These are phyloP conservation scores for Trichosanthes cucumerina DNA, from an alignment of 306 rosid genomes.

Conservation along the genomic window DNA sequence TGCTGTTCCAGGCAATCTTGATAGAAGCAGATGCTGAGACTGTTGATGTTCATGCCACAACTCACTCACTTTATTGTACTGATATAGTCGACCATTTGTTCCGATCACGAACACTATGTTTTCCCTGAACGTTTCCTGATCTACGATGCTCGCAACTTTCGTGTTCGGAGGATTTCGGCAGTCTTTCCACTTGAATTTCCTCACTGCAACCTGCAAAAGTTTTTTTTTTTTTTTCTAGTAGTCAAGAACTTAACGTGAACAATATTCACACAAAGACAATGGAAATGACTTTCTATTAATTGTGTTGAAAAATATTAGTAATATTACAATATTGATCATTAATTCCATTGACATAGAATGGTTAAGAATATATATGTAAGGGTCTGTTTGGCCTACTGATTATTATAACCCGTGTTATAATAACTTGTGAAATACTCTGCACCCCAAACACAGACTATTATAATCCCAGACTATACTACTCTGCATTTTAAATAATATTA, in stretches of 20 bases:
- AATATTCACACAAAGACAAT: not conserved
- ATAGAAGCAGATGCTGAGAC: constrained; percentile 73
- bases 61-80: constrained; percentile 78
- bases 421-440: too few relatives aligned
- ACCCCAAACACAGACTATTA: too few relatives aligned
- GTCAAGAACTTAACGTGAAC: not conserved
- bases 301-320: not conserved
- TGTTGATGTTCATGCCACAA: constrained; percentile 92
- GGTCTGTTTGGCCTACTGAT: too few relatives aligned
- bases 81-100: constrained; percentile 69
- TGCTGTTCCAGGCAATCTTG: constrained; percentile 64
- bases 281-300: not conserved
- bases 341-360: not conserved
- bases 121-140: constrained; percentile 74
- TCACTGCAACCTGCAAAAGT: constrained; percentile 56
- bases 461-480: too few relatives aligned
- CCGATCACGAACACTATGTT: constrained; percentile 68
- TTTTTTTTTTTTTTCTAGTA: too few relatives aligned
- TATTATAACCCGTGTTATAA: too few relatives aligned
- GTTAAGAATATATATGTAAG: not conserved
- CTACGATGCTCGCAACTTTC: constrained; percentile 54
- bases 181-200: constrained; percentile 87
- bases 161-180: constrained; percentile 59
- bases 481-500: too few relatives aligned
- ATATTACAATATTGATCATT: not conserved